phyloP scores from a whole-genome alignment of 2,329 filamentous ascomycete species.

The Hymenotorrendiella dingleyae region DNA sequence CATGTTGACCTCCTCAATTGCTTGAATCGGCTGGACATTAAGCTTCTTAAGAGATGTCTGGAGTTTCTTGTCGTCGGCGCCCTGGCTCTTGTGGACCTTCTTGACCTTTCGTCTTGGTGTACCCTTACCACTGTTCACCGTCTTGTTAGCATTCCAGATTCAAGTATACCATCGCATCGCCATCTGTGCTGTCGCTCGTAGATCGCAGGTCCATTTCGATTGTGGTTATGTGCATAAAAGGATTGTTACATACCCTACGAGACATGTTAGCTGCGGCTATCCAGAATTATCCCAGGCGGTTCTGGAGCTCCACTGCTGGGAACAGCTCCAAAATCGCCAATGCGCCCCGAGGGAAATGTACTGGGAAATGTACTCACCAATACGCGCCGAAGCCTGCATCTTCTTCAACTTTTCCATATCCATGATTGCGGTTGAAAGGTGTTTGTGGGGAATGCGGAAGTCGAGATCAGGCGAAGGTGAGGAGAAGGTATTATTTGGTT shows the following conservation, averaged over 20 bases:
- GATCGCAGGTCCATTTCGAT: background rate
- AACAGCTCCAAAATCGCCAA: no score
- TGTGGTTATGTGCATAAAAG: background rate
- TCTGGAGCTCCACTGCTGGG: background rate
- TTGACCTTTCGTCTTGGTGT: constrained; percentile 97
- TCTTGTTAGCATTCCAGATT: constrained; percentile 22
- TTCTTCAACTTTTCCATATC: constrained; percentile 61
- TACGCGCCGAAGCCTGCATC: constrained; percentile 58
- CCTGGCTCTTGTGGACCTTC: constrained; percentile 89
- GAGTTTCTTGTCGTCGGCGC: constrained; percentile 99
- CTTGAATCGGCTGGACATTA: constrained; percentile 98
- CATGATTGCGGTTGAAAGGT: constrained; percentile 43
- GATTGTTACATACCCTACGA: constrained; percentile 21
- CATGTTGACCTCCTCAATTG: constrained; percentile 99
- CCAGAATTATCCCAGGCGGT: background rate
- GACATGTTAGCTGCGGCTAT: constrained; percentile 13
- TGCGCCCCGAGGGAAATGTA: no score
- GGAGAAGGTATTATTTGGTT: no score
- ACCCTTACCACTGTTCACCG: constrained; percentile 71
- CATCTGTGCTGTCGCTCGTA: background rate
- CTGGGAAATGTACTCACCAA: constrained; percentile 23
- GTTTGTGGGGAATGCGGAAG: constrained; percentile 21
- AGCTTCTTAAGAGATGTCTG: constrained; percentile 97
- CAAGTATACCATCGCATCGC: background rate
- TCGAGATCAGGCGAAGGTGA: no score